Percentiles rank a stretch among this genome's conserved stretches.
Conservation (phyloP, 106 monocot genomes). For the Dendrobium catenatum region DNA sequence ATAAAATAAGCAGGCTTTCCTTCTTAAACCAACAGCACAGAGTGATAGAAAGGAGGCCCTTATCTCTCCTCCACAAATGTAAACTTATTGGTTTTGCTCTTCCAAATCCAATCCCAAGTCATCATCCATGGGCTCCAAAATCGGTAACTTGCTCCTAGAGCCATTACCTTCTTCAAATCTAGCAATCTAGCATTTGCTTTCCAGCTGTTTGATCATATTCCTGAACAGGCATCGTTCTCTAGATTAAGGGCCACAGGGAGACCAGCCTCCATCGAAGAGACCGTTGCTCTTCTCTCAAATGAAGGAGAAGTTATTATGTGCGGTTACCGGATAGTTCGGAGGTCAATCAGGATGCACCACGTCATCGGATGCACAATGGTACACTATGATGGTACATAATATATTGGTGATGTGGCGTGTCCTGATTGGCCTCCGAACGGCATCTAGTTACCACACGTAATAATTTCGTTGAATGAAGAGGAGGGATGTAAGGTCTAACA, state of each 20-base stretch:
- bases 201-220: slow-evolving; percentile 23
- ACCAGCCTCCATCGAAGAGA: slow-evolving; percentile 10
- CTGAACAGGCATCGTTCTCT: slow-evolving; percentile 23
- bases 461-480: slow-evolving; percentile 13
- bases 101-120: slow-evolving; percentile 34
- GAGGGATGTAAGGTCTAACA: slow-evolving; percentile 22
- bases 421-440: too few species aligned
- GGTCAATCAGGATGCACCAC: too few species aligned
- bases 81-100: slow-evolving; percentile 9
- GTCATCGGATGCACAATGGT: too few species aligned
- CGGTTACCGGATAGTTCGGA: too few species aligned
- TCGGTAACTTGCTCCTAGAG: slow-evolving; percentile 27
- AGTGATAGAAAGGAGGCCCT: slow-evolving; percentile 21
- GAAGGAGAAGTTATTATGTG: not conserved
- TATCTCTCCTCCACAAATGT: slow-evolving; percentile 32
- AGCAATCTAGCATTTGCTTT: slow-evolving; percentile 10
- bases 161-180: slow-evolving; percentile 14
- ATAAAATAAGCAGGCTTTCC: slow-evolving; percentile 2
- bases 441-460: too few species aligned
- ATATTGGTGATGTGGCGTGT: too few species aligned
- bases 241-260: slow-evolving; percentile 34
- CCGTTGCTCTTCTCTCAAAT: slow-evolving; percentile 31
- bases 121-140: slow-evolving; percentile 23
- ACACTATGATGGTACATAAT: too few species aligned
- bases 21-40: not conserved